These are phyloP conservation scores for Calonectria honghensis DNA, from an alignment of 2,329 filamentous ascomycete species.

Conservation along the genomic window DNA sequence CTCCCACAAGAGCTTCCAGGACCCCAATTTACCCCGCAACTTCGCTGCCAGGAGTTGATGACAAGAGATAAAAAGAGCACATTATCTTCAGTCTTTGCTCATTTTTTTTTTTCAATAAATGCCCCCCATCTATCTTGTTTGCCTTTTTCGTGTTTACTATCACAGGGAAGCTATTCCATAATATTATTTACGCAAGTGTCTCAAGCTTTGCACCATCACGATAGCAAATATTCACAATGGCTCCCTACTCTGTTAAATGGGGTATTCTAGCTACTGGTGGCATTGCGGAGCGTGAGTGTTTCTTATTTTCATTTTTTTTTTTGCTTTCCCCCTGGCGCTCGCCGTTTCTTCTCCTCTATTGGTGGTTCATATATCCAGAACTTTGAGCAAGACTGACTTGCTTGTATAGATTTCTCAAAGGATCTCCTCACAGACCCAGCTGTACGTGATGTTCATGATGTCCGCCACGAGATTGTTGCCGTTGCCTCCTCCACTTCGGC, in stretches of 20 bases:
- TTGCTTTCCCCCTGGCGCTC: not conserved
- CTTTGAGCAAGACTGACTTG: slow-evolving; percentile 9
- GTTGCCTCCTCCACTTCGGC: slow-evolving; percentile 86
- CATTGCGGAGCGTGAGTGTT: slow-evolving; percentile 74
- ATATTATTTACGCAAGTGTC: not conserved
- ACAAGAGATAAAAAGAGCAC: slow-evolving; percentile 32
- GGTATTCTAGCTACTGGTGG: slow-evolving; percentile 77
- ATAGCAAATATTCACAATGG: slow-evolving; percentile 38
- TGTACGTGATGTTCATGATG: slow-evolving; percentile 80
- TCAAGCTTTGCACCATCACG: not conserved
- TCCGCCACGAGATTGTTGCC: slow-evolving; percentile 85
- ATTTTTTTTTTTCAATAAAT: not conserved
- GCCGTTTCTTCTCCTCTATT: not conserved
- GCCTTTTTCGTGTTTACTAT: not conserved
- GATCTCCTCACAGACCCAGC: slow-evolving; percentile 86
- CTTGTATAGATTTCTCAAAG: slow-evolving; percentile 78
- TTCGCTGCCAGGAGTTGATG: not conserved
- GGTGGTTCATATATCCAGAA: not conserved
- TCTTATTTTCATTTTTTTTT: too few relatives aligned
- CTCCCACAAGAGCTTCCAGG: slow-evolving; percentile 4
- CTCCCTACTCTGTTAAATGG: slow-evolving; percentile 72
- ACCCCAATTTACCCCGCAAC: slow-evolving; percentile 32
- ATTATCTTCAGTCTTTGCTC: not conserved
- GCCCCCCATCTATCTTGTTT: not conserved
- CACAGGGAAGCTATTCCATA: not conserved